Percentiles rank a stretch among this genome's conserved stretches.
Evolutionary conservation across 169 alveolate genomes (phyloP).

Genomic region (Plasmodium gonderi): DNA sequence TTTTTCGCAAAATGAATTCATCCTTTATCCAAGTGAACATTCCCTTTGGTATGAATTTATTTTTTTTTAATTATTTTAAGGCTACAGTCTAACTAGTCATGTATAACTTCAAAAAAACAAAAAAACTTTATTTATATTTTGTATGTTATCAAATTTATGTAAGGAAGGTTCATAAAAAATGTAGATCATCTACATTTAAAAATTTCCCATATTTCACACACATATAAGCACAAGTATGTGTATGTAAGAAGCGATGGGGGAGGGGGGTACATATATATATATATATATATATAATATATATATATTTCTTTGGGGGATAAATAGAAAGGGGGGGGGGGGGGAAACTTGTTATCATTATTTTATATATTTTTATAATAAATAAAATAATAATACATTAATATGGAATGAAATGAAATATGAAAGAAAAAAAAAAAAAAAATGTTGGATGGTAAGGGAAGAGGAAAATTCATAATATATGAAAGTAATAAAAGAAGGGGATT

Average conservation of each 20-base stretch:
- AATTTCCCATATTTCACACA: not conserved
- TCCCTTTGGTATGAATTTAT: not conserved
- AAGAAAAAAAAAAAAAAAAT: not conserved
- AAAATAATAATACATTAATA: not conserved
- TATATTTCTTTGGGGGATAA: not conserved
- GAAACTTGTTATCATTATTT: not conserved
- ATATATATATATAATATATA: not conserved
- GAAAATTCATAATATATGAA: not conserved
- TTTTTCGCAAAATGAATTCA: not conserved
- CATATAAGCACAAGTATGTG: not conserved
- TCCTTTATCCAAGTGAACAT: not conserved
- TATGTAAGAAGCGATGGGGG: not conserved
- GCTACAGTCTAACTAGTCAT: not conserved
- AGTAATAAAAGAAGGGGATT: not conserved
- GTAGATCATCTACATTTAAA: constrained; percentile 43
- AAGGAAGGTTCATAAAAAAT: constrained; percentile 4
- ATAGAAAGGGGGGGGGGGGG: not conserved
- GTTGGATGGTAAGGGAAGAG: not conserved
- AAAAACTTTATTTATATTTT: constrained; percentile 12
- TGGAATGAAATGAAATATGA: not conserved
- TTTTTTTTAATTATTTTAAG: constrained; percentile 6
- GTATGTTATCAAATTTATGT: constrained; percentile 27
- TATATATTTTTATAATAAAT: not conserved
- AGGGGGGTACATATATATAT: not conserved
- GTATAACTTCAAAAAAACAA: constrained; percentile 23